phyloP scores from a whole-genome alignment of 2,329 filamentous ascomycete species.

The Epichloe baconii region DNA sequence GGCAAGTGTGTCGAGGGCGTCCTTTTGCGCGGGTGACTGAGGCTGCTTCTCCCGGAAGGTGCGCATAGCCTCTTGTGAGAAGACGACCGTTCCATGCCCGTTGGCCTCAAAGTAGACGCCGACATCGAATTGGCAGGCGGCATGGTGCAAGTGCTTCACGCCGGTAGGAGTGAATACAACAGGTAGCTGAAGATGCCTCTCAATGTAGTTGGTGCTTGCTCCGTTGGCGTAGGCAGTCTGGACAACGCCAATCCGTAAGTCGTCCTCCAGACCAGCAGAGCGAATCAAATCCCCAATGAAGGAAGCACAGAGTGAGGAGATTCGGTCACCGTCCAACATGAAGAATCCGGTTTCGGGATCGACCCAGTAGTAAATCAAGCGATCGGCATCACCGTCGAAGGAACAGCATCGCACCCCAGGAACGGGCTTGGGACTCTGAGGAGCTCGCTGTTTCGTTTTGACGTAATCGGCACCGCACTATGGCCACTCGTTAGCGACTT shows the following conservation, averaged over 20 bases:
- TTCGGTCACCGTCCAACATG: conserved; percentile 91
- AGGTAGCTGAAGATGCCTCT: conserved; percentile 75
- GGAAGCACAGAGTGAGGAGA: conserved; percentile 83
- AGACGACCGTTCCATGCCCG: conserved; percentile 91
- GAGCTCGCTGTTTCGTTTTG: conserved; percentile 90
- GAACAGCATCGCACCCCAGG: conserved; percentile 74
- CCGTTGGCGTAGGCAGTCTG: conserved; percentile 98
- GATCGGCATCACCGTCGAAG: conserved; percentile 88
- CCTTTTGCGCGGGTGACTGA: conserved; percentile 83
- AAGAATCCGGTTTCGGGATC: conserved; percentile 75
- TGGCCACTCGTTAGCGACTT: conserved; percentile 4
- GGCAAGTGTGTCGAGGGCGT: conserved; percentile 71
- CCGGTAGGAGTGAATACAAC: conserved; percentile 90
- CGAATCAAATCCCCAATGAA: conserved; percentile 85
- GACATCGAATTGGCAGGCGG: conserved; percentile 86
- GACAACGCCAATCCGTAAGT: conserved; percentile 83
- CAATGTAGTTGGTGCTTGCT: conserved; percentile 82
- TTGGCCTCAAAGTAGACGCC: conserved; percentile 99
- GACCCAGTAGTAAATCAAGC: conserved; percentile 88
- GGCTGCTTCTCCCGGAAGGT: conserved; percentile 69
- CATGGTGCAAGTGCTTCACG: conserved; percentile 95
- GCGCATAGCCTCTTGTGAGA: conserved; percentile 71
- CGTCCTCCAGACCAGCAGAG: conserved; percentile 63
- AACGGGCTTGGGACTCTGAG: conserved; percentile 65
- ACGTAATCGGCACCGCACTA: conserved; percentile 93